A percentile compares a stretch with the other conserved stretches of the same genome.
Conservation (phyloP, 352 stramenopile species). For the Phytophthora uliginosa region DNA sequence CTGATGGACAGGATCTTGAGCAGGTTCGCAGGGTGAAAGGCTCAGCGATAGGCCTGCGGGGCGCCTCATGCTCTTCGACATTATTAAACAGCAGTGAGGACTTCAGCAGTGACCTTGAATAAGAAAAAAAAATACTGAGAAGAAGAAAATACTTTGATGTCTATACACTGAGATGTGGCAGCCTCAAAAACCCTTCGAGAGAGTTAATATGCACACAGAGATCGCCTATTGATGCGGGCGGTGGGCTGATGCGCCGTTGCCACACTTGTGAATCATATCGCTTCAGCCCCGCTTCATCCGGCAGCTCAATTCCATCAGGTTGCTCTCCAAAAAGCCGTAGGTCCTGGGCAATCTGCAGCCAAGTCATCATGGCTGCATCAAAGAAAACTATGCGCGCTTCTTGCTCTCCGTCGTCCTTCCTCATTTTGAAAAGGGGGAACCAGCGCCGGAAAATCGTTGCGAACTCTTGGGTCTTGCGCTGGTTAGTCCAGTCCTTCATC, state of each 20-base stretch:
- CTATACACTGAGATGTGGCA: constrained; percentile 65
- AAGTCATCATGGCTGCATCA: constrained; percentile 65
- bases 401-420: constrained; percentile 19
- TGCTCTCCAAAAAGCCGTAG: constrained; percentile 43
- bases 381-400: constrained; percentile 65
- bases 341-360: constrained; percentile 68
- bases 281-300: constrained; percentile 44
- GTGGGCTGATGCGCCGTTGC: constrained; percentile 64
- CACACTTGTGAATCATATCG: constrained; percentile 77
- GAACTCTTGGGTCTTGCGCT: constrained; percentile 59
- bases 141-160: not conserved
- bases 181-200: constrained; percentile 63
- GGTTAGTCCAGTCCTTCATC: constrained; percentile 43
- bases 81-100: too few species aligned
- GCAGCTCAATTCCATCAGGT: constrained; percentile 1
- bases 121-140: not conserved
- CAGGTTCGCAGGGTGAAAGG: not conserved
- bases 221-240: constrained; percentile 60
- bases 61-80: not conserved
- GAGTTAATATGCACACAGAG: constrained; percentile 73
- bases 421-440: constrained; percentile 50
- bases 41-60: not conserved
- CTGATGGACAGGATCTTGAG: not conserved
- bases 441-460: constrained; percentile 54
- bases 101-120: not conserved